Evolutionary conservation across 352 stramenopile genomes (phyloP), one percentile per base, ranked within the genome.

Genomic region (Achlya hypogyna): DNA sequence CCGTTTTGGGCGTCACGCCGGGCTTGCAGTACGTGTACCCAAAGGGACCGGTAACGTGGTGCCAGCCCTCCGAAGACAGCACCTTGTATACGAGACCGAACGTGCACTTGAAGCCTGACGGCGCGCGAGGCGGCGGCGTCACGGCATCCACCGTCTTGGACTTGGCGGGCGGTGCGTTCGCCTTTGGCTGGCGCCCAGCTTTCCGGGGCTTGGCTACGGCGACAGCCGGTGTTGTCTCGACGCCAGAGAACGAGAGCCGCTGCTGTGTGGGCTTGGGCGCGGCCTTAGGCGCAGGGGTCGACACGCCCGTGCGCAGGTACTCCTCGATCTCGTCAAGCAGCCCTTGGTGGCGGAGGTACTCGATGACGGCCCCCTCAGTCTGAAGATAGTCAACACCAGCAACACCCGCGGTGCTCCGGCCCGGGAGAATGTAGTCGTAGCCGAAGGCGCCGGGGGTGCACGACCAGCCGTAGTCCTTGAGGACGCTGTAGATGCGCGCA

Each of bases 191-290:
- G 38, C 12, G 2, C 2, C 12, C 38, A 3, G 38, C 38, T 18
- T 45, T 45, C 38, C n/a, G 14, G 38, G 6, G 38, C 6, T 45
- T 45, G 38, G 38, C 6, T n/a, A 18, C 6, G 38, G 23, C 29
- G 14, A 20, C 49, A n/a, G 20, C 49, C 4, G 49, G 49, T 8
- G 49, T 56, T 12, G 14, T 35, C 6, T 56, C 49, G 8, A 56
- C 49, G 31, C 49, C 49, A 10, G 60, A 67, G 60, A 58, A 67
- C 29, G 60, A 67, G 10, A 67, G 51, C 5, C 60, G 60, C 25
- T 67, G 51, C 34, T 67, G 56, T 20, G 49, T 56, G 22, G 60
- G 43, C 47, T 67, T 56, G 31, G 29, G 0, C 4, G 20, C 18
- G 8, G 27, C 10, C 23, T 54, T 66, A 16, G 25, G 38, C n/a